Percentiles rank a stretch among this genome's conserved stretches.
Conservation (phyloP, 495 filamentous ascomycete species). For the Penicillium flavigenum region DNA sequence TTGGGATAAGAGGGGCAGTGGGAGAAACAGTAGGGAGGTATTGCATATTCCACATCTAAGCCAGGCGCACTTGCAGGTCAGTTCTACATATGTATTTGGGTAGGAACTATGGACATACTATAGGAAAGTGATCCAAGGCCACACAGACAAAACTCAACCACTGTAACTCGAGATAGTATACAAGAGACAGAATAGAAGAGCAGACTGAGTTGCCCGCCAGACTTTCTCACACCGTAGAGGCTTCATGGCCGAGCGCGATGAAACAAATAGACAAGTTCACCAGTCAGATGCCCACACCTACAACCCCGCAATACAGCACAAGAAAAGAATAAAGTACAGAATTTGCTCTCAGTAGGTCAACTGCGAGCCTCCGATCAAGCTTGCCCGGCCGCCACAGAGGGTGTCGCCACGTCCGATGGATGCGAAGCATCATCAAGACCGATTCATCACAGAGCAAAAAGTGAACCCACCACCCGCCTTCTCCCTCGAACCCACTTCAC, state of each 20-base stretch:
- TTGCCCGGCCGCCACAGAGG: conserved; percentile 6
- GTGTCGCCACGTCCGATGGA: conserved; percentile 11
- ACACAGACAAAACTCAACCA: neutral
- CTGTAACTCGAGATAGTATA: neutral
- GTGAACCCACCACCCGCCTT: neutral
- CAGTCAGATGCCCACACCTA: neutral
- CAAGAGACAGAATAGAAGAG: neutral
- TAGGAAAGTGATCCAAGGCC: too few species aligned
- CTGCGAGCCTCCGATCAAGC: conserved; percentile 10
- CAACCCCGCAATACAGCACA: neutral
- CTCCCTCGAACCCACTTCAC: conserved; percentile 8
- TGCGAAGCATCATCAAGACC: conserved; percentile 10
- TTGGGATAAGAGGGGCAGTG: neutral
- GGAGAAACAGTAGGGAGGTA: too few species aligned
- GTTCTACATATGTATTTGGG: too few species aligned
- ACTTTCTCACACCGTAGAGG: neutral
- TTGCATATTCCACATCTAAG: neutral
- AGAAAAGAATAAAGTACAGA: neutral
- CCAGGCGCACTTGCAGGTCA: neutral
- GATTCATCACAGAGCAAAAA: conserved; percentile 8
- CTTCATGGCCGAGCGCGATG: neutral
- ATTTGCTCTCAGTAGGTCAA: conserved; percentile 6
- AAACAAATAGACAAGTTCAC: neutral
- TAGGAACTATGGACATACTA: neutral
- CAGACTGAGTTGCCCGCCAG: neutral